These are phyloP conservation scores for Periconia digitata DNA, from an alignment of 2,329 filamentous ascomycete genomes.

Conservation along the genomic window DNA sequence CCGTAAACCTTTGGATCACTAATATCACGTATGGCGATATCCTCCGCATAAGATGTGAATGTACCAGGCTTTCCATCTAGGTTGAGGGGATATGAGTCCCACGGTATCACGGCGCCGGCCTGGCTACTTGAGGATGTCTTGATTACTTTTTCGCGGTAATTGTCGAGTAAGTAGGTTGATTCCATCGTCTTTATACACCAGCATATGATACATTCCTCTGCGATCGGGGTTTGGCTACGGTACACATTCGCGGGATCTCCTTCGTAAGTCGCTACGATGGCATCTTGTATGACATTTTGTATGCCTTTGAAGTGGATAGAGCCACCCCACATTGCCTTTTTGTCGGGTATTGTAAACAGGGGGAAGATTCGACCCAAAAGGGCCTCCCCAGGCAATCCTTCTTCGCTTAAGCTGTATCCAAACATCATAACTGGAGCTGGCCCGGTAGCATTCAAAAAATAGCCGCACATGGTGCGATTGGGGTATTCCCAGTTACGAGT, in stretches of 20 bases:
- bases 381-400: conserved; percentile 10
- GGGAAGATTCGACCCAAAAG: conserved; percentile 17
- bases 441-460: conserved; percentile 23
- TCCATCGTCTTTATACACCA: conserved; percentile 27
- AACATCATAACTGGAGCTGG: conserved; percentile 18
- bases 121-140: conserved; percentile 15
- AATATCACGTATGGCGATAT: conserved; percentile 6
- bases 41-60: neutral
- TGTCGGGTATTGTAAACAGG: neutral
- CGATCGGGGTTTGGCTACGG: conserved; percentile 7
- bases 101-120: conserved; percentile 13
- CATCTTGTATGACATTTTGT: conserved; percentile 10
- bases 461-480: conserved; percentile 24
- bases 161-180: conserved; percentile 16
- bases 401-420: conserved; percentile 10
- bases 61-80: neutral
- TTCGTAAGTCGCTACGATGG: conserved; percentile 4
- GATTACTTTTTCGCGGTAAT: conserved; percentile 17
- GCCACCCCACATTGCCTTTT: conserved; percentile 8
- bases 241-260: conserved; percentile 10
- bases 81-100: no score
- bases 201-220: conserved; percentile 22
- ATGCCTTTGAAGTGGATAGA: conserved; percentile 19
- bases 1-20: conserved; percentile 6
- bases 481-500: conserved; percentile 4